Evolutionary conservation across 192 early-diverging fungal species (phyloP).

Genomic region (Podila clonocystis): DNA sequence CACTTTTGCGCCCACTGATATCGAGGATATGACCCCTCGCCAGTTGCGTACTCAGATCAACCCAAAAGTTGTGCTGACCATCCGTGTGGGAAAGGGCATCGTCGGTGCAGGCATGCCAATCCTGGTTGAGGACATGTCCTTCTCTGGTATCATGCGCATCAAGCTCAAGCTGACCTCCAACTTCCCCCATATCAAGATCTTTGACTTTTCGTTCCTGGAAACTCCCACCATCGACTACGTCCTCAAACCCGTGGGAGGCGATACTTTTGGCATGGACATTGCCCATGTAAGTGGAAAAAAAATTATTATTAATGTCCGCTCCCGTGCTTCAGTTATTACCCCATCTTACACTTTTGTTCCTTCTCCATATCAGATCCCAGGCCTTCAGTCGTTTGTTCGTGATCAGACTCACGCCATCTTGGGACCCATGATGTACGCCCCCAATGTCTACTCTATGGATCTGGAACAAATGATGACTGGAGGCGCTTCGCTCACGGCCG

Average conservation of each 20-base stretch:
- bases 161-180: constrained; percentile 86
- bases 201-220: constrained; percentile 87
- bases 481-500: constrained; percentile 64
- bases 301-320: too few species aligned
- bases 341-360: too few species aligned
- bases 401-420: constrained; percentile 78
- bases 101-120: constrained; percentile 89
- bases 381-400: constrained; percentile 78
- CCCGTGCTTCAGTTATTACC: not conserved
- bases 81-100: constrained; percentile 88
- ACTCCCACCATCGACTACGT: constrained; percentile 88
- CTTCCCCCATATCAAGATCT: constrained; percentile 88
- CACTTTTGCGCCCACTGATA: constrained; percentile 86
- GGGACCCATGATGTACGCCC: constrained; percentile 86
- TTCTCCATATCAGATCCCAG: constrained; percentile 70
- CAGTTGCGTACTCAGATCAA: constrained; percentile 79
- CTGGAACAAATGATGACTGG: constrained; percentile 82
- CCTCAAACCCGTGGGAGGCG: constrained; percentile 89
- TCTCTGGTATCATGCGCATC: constrained; percentile 79
- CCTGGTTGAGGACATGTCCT: constrained; percentile 85
- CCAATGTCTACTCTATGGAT: constrained; percentile 83
- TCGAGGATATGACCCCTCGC: constrained; percentile 72
- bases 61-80: constrained; percentile 87
- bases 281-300: constrained; percentile 65
- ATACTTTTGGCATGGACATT: constrained; percentile 87